These are phyloP conservation scores for Aquilaria sinensis DNA, from an alignment of 345 rosid species.

Conservation along the genomic window DNA sequence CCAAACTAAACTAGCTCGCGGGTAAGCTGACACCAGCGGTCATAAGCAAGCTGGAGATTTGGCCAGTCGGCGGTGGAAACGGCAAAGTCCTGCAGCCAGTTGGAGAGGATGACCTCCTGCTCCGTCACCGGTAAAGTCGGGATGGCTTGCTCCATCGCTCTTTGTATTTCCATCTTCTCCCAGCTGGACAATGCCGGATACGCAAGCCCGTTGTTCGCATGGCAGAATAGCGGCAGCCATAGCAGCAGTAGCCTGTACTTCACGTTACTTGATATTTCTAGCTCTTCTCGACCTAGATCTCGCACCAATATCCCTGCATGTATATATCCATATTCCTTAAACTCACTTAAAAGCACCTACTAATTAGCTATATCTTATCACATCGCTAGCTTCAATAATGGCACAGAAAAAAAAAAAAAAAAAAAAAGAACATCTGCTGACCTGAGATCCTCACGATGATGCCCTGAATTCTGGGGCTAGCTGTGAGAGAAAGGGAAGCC, in stretches of 20 bases:
- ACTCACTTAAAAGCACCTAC: too few relatives aligned
- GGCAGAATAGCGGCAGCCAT: conserved; percentile 63
- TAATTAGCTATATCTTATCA: too few relatives aligned
- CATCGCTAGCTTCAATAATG: too few relatives aligned
- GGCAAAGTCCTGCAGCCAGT: conserved; percentile 65
- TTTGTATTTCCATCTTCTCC: conserved; percentile 58
- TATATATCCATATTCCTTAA: not conserved
- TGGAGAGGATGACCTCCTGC: conserved; percentile 62
- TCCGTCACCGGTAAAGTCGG: conserved; percentile 44
- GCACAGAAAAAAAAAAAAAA: too few relatives aligned
- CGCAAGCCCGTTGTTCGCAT: conserved; percentile 48
- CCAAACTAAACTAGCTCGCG: conserved; percentile 28
- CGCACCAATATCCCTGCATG: conserved; percentile 44
- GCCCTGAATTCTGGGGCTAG: conserved; percentile 64
- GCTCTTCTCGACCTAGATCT: conserved; percentile 35
- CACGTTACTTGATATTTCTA: conserved; percentile 36
- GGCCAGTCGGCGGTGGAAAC: conserved; percentile 71
- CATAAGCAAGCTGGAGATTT: conserved; percentile 46
- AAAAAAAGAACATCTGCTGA: not conserved
- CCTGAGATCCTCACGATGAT: conserved; percentile 60
- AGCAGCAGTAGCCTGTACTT: conserved; percentile 53
- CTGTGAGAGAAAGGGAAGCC: conserved; percentile 51
- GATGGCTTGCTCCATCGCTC: conserved; percentile 53
- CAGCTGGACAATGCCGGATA: conserved; percentile 48
- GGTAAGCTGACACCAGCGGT: conserved; percentile 70